Evolutionary conservation across 345 rosid species (phyloP).

Genomic region (Camelina neglecta): DNA sequence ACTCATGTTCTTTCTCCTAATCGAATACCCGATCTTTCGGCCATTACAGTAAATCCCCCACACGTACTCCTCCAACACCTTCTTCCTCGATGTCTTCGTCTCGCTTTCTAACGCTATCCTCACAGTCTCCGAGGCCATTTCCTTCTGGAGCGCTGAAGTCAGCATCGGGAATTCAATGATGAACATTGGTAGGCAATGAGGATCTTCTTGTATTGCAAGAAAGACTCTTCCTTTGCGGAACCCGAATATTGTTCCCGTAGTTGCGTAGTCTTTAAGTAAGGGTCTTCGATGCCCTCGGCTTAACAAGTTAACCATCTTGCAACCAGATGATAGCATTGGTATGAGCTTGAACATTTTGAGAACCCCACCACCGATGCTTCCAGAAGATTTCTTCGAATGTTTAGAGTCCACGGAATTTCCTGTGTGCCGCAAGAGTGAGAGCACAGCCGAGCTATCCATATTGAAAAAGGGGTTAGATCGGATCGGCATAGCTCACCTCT

Average conservation of each 20-base stretch:
- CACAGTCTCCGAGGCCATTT: slow-evolving; percentile 88
- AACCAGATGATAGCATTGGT: slow-evolving; percentile 94
- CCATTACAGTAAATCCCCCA: slow-evolving; percentile 97
- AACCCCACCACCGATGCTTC: slow-evolving; percentile 58
- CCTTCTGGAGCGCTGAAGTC: slow-evolving; percentile 72
- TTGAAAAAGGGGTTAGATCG: slow-evolving; percentile 79
- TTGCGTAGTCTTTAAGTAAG: slow-evolving; percentile 76
- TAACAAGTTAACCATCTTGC: slow-evolving; percentile 90
- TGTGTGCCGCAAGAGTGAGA: slow-evolving; percentile 67
- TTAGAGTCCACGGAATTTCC: slow-evolving; percentile 48
- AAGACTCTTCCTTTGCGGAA: slow-evolving; percentile 81
- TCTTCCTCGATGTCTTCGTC: slow-evolving; percentile 76
- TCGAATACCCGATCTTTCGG: slow-evolving; percentile 80
- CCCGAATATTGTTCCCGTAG: slow-evolving; percentile 86
- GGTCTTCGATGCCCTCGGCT: slow-evolving; percentile 72
- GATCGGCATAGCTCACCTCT: slow-evolving; percentile 58
- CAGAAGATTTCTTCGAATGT: slow-evolving; percentile 53
- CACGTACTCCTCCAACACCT: slow-evolving; percentile 82
- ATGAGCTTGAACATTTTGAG: slow-evolving; percentile 83
- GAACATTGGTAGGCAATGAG: slow-evolving; percentile 77
- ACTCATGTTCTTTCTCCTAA: slow-evolving; percentile 81
- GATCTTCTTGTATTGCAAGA: slow-evolving; percentile 93
- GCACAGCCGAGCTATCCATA: slow-evolving; percentile 77
- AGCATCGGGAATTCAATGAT: slow-evolving; percentile 90
- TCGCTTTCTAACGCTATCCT: slow-evolving; percentile 92